phyloP scores from a whole-genome alignment of 2,329 filamentous ascomycete genomes.

The Ambrosiella xylebori region DNA sequence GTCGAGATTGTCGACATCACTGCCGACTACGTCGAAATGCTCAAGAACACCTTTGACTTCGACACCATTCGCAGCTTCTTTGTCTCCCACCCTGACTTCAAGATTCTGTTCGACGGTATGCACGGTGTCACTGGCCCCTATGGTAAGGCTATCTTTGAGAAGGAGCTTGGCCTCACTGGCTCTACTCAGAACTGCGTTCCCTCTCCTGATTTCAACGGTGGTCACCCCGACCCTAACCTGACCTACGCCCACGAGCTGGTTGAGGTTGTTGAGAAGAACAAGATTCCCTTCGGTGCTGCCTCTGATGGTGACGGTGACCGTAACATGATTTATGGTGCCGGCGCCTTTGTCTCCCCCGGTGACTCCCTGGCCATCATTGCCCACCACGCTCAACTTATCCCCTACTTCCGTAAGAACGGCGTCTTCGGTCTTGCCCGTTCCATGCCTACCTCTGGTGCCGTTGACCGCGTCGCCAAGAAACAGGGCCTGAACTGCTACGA shows the following conservation, averaged over 20 bases:
- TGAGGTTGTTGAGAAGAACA: constrained; percentile 76
- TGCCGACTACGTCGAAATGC: constrained; percentile 79
- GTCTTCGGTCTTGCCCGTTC: constrained; percentile 89
- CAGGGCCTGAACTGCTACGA: constrained; percentile 87
- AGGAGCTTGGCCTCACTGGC: constrained; percentile 68
- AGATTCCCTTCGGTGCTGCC: constrained; percentile 88
- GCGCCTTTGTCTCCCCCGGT: constrained; percentile 88
- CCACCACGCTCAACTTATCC: constrained; percentile 88
- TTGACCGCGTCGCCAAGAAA: constrained; percentile 89
- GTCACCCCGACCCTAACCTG: constrained; percentile 94
- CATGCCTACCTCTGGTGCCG: constrained; percentile 92
- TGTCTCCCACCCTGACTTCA: constrained; percentile 72
- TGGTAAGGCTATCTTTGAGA: constrained; percentile 83
- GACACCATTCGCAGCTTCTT: constrained; percentile 91
- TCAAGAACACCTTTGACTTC: constrained; percentile 99
- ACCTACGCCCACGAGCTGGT: constrained; percentile 93
- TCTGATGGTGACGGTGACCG: constrained; percentile 95
- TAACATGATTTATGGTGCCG: constrained; percentile 99
- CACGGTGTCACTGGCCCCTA: constrained; percentile 93
- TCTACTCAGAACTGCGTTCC: constrained; percentile 82
- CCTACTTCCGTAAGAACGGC: constrained; percentile 95
- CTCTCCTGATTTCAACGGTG: constrained; percentile 87
- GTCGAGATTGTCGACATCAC: constrained; percentile 92
- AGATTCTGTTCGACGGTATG: constrained; percentile 88
- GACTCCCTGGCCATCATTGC: constrained; percentile 97